Conservation (phyloP, 805 yeast genomes). For the Phaffomyces thermotolerans region DNA sequence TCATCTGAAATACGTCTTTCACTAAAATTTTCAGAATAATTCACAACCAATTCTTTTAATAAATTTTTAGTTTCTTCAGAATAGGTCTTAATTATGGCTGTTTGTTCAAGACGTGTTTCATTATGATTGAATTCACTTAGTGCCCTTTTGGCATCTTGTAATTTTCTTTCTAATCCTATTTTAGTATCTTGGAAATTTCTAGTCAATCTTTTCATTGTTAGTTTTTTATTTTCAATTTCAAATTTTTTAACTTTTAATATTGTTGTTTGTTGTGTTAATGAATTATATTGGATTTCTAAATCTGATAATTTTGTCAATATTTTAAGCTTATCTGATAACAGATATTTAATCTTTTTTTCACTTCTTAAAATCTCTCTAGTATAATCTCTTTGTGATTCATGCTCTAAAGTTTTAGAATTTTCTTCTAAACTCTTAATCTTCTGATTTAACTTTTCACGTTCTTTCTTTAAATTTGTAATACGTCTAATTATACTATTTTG, state of each 20-base stretch:
- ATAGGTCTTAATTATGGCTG: conserved; percentile 26
- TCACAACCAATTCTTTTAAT: conserved; percentile 33
- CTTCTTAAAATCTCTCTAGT: conserved; percentile 12
- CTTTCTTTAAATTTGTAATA: conserved; percentile 9
- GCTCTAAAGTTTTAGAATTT: conserved; percentile 27
- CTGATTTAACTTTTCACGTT: conserved; percentile 18
- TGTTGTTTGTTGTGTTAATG: conserved; percentile 20
- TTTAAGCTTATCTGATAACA: conserved; percentile 19
- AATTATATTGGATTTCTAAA: conserved; percentile 21
- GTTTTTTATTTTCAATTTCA: conserved; percentile 34
- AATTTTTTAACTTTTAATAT: conserved; percentile 24
- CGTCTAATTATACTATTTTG: conserved; percentile 5
- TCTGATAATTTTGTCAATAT: conserved; percentile 18
- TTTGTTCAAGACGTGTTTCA: conserved; percentile 23
- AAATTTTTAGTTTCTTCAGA: conserved; percentile 32
- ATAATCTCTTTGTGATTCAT: conserved; percentile 36
- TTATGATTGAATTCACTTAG: conserved; percentile 18
- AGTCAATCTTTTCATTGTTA: conserved; percentile 25
- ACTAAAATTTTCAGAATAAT: conserved; percentile 33
- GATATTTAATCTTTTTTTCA: conserved; percentile 17
- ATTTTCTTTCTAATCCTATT: conserved; percentile 19
- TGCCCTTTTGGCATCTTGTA: conserved; percentile 25
- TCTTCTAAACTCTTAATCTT: conserved; percentile 25
- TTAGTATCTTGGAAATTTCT: conserved; percentile 25
- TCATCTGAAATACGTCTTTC: conserved; percentile 31